Conservation (phyloP, 2,329 filamentous ascomycete genomes). For the Diaporthe aspalathi region DNA sequence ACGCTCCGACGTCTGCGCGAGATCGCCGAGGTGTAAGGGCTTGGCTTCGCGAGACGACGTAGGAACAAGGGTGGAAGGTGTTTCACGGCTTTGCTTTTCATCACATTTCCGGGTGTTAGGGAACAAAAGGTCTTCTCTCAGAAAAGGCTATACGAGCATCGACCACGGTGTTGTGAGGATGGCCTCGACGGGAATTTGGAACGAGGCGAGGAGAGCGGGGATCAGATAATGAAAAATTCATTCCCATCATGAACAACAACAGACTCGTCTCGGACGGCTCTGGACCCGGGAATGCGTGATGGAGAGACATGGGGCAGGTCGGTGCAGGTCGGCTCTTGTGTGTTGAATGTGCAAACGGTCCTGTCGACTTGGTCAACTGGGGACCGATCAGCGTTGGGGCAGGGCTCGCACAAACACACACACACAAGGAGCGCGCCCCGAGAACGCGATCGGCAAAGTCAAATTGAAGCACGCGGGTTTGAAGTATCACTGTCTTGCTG, state of each 20-base stretch:
- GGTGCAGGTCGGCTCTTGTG: neutral
- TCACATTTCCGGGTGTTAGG: slow-evolving; percentile 41
- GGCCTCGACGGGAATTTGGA: slow-evolving; percentile 46
- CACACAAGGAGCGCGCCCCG: neutral
- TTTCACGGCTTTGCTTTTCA: slow-evolving; percentile 41
- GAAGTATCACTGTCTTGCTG: neutral
- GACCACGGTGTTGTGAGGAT: slow-evolving; percentile 37
- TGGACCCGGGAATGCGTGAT: neutral
- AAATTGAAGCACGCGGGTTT: slow-evolving; percentile 21
- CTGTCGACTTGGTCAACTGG: neutral
- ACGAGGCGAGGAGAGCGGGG: slow-evolving; percentile 33
- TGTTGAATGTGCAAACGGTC: neutral
- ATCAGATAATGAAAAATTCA: slow-evolving; percentile 38
- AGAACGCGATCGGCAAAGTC: slow-evolving; percentile 6
- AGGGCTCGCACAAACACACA: slow-evolving; percentile 3
- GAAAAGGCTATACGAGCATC: slow-evolving; percentile 39
- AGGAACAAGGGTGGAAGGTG: slow-evolving; percentile 38
- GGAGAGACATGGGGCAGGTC: neutral
- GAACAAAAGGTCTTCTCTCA: slow-evolving; percentile 40
- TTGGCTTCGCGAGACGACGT: slow-evolving; percentile 44
- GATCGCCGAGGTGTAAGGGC: slow-evolving; percentile 89
- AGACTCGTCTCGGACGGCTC: neutral
- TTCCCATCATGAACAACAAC: slow-evolving; percentile 39
- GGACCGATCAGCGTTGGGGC: neutral
- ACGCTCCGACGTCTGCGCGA: slow-evolving; percentile 97